A percentile compares a stretch with the other conserved stretches of the same genome.
These are phyloP conservation scores for Saccharomyces jurei DNA, from an alignment of 805 yeast genomes.

Conservation along the genomic window DNA sequence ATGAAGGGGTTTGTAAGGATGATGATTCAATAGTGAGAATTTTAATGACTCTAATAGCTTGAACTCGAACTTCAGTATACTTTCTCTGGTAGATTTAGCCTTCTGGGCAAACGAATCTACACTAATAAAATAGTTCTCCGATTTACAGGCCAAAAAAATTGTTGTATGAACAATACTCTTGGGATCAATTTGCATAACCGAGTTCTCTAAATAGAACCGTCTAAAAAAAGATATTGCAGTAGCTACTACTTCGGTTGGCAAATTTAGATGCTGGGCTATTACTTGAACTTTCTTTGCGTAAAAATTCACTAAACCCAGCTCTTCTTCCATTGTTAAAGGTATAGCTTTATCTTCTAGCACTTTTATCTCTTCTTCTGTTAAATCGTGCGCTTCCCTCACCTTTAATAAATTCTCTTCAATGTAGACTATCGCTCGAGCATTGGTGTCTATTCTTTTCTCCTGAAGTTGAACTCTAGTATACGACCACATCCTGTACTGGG, in stretches of 20 bases:
- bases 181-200: conserved; percentile 85
- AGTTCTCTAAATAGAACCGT: conserved; percentile 69
- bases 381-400: conserved; percentile 22
- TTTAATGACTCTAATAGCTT: conserved; percentile 60
- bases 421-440: conserved; percentile 42
- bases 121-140: conserved; percentile 84
- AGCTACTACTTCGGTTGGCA: conserved; percentile 83
- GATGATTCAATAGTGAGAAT: conserved; percentile 80
- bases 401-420: conserved; percentile 31
- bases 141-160: conserved; percentile 83
- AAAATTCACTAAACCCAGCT: conserved; percentile 53
- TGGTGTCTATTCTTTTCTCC: conserved; percentile 40
- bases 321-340: conserved; percentile 61
- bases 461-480: conserved; percentile 53
- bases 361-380: conserved; percentile 28
- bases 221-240: conserved; percentile 80
- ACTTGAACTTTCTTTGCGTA: conserved; percentile 66
- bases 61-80: conserved; percentile 74
- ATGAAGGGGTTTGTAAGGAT: conserved; percentile 81
- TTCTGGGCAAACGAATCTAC: conserved; percentile 70
- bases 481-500: conserved; percentile 85
- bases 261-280: conserved; percentile 61
- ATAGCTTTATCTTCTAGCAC: conserved; percentile 28
- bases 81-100: conserved; percentile 57
- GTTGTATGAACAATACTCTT: conserved; percentile 73